A percentile compares a stretch with the other conserved stretches of the same genome.
Conservation (phyloP, 257 asterid species). For the Scutellaria barbata region DNA sequence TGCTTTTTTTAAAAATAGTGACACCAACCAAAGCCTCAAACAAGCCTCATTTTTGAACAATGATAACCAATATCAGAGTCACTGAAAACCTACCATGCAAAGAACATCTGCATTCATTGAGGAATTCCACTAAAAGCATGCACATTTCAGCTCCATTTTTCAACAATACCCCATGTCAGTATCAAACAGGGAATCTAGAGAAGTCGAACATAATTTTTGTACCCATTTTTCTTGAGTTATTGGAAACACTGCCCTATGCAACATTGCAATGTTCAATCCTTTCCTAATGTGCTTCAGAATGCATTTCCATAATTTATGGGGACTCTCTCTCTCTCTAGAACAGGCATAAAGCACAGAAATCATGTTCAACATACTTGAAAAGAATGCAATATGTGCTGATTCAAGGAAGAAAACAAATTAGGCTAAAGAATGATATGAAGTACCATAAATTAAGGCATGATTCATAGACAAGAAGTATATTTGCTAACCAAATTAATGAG, state of each 20-base stretch:
- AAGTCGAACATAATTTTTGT: not conserved
- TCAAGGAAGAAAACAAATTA: too few relatives aligned
- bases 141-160: constrained; percentile 1
- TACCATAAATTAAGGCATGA: constrained; percentile 17
- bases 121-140: not conserved
- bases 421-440: constrained; percentile 11
- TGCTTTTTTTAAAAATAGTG: constrained; percentile 2
- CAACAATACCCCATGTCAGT: not conserved
- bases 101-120: constrained; percentile 6
- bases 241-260: not conserved
- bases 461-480: constrained; percentile 23
- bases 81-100: not conserved
- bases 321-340: not conserved
- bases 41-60: not conserved
- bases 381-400: not conserved
- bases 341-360: not conserved
- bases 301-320: not conserved
- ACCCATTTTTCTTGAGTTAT: not conserved
- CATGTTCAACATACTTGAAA: not conserved
- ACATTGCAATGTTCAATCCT: not conserved
- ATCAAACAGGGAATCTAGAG: constrained; percentile 4
- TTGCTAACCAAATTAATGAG: constrained; percentile 1
- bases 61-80: constrained; percentile 7
- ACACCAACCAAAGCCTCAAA: not conserved
- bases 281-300: constrained; percentile 16